phyloP scores from a whole-genome alignment of 139 green algal species.

The Marvania coccoides region DNA sequence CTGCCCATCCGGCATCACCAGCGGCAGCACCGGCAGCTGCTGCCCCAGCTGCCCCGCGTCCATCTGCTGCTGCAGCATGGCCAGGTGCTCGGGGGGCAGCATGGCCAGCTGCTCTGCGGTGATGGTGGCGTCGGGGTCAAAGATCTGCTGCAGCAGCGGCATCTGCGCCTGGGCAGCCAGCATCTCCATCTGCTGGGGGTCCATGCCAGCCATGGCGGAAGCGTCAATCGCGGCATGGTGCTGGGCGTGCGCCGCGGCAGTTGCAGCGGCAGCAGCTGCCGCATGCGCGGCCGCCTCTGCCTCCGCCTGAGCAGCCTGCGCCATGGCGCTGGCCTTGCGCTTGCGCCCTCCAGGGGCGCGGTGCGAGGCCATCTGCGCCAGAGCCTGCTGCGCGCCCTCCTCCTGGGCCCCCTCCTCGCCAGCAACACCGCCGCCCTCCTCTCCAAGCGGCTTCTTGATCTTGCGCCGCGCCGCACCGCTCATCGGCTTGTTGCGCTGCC shows the following conservation, averaged over 20 bases:
- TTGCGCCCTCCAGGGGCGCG: neutral
- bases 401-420: neutral
- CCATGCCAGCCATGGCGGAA: neutral
- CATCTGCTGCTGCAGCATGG: conserved; percentile 10
- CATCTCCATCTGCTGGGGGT: neutral
- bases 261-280: neutral
- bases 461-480: conserved; percentile 1
- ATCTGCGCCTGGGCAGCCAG: neutral
- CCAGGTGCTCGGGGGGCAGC: neutral
- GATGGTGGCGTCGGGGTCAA: neutral
- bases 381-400: conserved; percentile 5
- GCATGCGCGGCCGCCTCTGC: neutral
- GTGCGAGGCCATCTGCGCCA: conserved; percentile 4
- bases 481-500: conserved; percentile 4
- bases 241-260: neutral
- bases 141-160: conserved; percentile 3
- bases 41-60: neutral
- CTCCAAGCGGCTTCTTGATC: neutral
- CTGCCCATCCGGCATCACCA: neutral
- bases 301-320: neutral
- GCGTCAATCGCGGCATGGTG: neutral
- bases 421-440: neutral
- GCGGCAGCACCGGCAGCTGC: neutral
- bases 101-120: neutral
- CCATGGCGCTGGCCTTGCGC: neutral